Evolutionary conservation across 2,329 filamentous ascomycete species (phyloP).

Genomic region (Fusarium zealandicum): DNA sequence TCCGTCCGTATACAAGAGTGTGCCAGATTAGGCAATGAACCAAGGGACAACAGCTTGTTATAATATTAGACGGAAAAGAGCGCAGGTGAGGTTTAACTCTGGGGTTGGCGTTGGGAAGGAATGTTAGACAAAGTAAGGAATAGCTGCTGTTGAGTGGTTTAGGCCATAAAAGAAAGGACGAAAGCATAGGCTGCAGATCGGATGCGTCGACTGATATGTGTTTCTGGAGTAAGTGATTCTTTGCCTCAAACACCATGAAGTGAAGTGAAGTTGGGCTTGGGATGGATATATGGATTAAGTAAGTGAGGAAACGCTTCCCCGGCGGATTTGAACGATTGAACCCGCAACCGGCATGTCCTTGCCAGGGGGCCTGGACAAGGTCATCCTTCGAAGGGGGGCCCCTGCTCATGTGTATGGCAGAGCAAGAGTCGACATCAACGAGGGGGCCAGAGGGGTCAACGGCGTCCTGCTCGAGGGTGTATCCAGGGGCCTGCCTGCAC

Average conservation of each 20-base stretch:
- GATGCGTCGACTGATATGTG: slow-evolving; percentile 12
- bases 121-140: slow-evolving; percentile 1
- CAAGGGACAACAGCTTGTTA: slow-evolving; percentile 17
- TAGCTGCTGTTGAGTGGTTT: slow-evolving; percentile 4
- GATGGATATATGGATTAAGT: slow-evolving; percentile 40
- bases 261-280: slow-evolving; percentile 27
- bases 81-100: slow-evolving; percentile 12
- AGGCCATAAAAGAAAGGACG: slow-evolving; percentile 12
- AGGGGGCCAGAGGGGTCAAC: slow-evolving; percentile 54
- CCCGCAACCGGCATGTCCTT: slow-evolving; percentile 35
- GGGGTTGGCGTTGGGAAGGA: slow-evolving; percentile 1
- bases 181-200: slow-evolving; percentile 13
- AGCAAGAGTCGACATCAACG: slow-evolving; percentile 55
- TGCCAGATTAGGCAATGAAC: slow-evolving; percentile 4
- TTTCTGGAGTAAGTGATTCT: slow-evolving; percentile 21
- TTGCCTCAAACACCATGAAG: slow-evolving; percentile 16
- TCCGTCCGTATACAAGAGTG: slow-evolving; percentile 13
- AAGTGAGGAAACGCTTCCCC: slow-evolving; percentile 27
- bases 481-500: slow-evolving; percentile 32
- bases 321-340: slow-evolving; percentile 34
- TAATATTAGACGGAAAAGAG: slow-evolving; percentile 21
- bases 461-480: slow-evolving; percentile 29
- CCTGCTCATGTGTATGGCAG: slow-evolving; percentile 45
- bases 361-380: slow-evolving; percentile 35
- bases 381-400: slow-evolving; percentile 28